phyloP scores from a whole-genome alignment of 257 asterid species.

The Solanum neorickii region DNA sequence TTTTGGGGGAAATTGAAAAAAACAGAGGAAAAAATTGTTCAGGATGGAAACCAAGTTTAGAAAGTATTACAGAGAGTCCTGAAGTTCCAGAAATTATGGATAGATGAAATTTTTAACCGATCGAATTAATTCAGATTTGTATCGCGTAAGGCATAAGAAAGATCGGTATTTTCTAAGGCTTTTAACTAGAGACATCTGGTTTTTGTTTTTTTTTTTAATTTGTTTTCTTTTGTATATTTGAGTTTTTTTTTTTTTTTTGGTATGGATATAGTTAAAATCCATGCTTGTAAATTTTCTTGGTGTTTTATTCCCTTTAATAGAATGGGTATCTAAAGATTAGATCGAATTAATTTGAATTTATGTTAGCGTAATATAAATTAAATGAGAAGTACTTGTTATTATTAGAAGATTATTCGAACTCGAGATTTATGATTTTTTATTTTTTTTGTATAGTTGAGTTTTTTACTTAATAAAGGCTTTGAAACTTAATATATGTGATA shows the following conservation, averaged over 20 bases:
- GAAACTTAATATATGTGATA: neutral
- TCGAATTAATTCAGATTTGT: neutral
- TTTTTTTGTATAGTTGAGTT: neutral
- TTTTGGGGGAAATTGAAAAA: slow-evolving; percentile 44
- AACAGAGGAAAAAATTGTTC: slow-evolving; percentile 15
- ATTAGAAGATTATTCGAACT: neutral
- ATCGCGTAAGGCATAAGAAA: neutral
- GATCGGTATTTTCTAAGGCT: neutral
- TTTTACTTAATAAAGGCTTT: neutral
- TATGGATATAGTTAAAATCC: neutral
- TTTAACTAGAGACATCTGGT: neutral
- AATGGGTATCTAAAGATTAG: neutral
- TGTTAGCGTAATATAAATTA: neutral
- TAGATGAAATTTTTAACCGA: neutral
- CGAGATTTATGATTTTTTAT: fast-evolving
- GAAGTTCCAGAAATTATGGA: slow-evolving; percentile 29
- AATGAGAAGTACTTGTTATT: neutral
- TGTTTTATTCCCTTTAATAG: neutral
- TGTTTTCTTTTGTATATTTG: neutral
- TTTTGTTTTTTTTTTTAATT: neutral
- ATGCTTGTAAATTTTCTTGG: neutral
- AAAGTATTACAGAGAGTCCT: slow-evolving; percentile 51
- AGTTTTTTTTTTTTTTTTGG: neutral
- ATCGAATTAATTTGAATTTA: neutral
- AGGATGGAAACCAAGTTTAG: slow-evolving; percentile 63